Evolutionary conservation across 495 filamentous ascomycete genomes (phyloP).

Genomic region (Lichenothelia convexa): DNA sequence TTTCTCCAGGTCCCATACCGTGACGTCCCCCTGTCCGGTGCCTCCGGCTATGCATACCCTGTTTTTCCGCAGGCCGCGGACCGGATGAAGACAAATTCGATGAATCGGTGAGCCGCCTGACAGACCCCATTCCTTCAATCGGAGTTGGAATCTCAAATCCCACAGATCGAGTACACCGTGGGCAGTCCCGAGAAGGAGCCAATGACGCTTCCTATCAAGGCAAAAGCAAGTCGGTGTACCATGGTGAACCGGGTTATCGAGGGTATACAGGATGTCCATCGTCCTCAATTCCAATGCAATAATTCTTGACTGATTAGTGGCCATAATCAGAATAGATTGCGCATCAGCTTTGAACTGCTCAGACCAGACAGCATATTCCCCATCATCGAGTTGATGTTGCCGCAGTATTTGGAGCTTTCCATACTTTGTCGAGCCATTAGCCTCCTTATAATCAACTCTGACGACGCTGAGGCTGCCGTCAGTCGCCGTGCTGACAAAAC

Average conservation of each 20-base stretch:
- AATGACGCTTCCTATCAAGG: constrained; percentile 63
- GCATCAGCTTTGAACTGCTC: constrained; percentile 77
- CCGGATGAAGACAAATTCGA: constrained; percentile 57
- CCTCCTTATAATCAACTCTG: constrained; percentile 56
- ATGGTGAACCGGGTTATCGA: constrained; percentile 85
- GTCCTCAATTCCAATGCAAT: constrained; percentile 73
- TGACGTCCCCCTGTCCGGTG: constrained; percentile 79
- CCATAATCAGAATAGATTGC: constrained; percentile 63
- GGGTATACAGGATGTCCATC: constrained; percentile 62
- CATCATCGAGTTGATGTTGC: constrained; percentile 50
- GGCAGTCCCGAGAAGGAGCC: constrained; percentile 80
- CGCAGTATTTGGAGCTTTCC: constrained; percentile 57
- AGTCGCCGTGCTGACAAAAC: constrained; percentile 71
- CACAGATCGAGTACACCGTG: constrained; percentile 88
- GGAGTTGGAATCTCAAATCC: constrained; percentile 84
- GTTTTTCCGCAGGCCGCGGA: constrained; percentile 25
- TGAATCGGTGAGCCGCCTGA: constrained; percentile 69
- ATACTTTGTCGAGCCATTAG: constrained; percentile 45
- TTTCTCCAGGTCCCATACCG: constrained; percentile 91
- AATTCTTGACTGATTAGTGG: constrained; percentile 69
- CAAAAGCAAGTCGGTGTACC: constrained; percentile 89
- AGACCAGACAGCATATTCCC: constrained; percentile 73
- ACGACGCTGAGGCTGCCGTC: constrained; percentile 86
- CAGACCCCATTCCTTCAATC: constrained; percentile 77
- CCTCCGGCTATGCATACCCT: constrained; percentile 80